Conservation (phyloP, 495 filamentous ascomycete genomes). For the Annulohypoxylon maeteangense region DNA sequence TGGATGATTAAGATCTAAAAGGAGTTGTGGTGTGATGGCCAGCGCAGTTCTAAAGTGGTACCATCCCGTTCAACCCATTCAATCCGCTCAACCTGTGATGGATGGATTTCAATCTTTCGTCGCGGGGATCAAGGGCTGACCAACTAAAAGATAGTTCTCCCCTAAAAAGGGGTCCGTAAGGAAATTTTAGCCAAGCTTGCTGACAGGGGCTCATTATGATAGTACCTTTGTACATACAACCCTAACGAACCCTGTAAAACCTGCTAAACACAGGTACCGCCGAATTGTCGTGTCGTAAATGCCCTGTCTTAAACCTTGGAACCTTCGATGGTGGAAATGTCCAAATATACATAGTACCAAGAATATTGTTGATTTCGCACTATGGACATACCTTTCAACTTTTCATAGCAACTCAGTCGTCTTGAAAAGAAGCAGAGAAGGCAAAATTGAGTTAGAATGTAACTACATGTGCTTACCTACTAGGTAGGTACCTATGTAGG, state of each 20-base stretch:
- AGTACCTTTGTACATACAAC: not conserved
- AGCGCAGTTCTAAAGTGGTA: constrained; percentile 39
- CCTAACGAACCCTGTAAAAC: not conserved
- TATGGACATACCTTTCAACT: not conserved
- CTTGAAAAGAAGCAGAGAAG: not conserved
- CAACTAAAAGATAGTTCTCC: constrained; percentile 14
- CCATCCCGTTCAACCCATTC: constrained; percentile 20
- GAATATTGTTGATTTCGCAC: not conserved
- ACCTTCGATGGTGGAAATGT: not conserved
- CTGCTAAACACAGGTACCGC: not conserved
- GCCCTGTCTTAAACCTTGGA: not conserved
- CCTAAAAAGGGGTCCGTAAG: constrained; percentile 15
- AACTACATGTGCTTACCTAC: not conserved
- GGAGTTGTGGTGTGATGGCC: constrained; percentile 37
- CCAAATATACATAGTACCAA: not conserved
- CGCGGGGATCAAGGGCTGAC: constrained; percentile 32
- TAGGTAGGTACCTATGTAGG: not conserved
- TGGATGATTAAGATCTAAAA: constrained; percentile 18
- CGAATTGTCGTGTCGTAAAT: not conserved
- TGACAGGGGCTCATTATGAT: constrained; percentile 23
- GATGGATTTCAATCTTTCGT: constrained; percentile 25
- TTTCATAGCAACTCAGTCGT: not conserved
- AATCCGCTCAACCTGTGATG: not conserved
- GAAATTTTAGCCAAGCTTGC: constrained; percentile 30
- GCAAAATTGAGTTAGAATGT: not conserved